Evolutionary conservation across 192 early-diverging fungal species (phyloP).

Genomic region (Kappamyces sp.): DNA sequence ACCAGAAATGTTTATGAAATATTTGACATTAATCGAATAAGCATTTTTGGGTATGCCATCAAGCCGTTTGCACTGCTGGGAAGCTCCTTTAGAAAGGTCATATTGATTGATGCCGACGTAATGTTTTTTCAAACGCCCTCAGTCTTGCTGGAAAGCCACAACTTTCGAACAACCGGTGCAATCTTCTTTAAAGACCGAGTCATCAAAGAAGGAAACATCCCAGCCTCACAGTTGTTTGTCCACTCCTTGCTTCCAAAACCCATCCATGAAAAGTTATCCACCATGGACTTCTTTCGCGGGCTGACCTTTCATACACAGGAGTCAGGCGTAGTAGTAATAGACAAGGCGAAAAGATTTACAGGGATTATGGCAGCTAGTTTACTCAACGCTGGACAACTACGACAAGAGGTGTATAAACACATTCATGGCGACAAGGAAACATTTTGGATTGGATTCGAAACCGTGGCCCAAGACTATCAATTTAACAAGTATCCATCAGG

Average conservation of each 20-base stretch:
- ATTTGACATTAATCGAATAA: constrained; percentile 28
- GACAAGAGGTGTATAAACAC: neutral
- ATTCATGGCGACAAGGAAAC: constrained; percentile 60
- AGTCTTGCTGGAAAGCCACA: constrained; percentile 27
- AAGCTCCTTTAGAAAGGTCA: constrained; percentile 49
- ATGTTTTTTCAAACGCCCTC: constrained; percentile 57
- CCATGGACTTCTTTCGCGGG: constrained; percentile 34
- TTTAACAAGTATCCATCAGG: constrained; percentile 46
- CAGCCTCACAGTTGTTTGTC: no score
- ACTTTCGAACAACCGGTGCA: constrained; percentile 40
- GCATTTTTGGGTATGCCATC: constrained; percentile 23
- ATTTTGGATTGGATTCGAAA: constrained; percentile 61
- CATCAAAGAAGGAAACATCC: no score
- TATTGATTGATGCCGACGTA: constrained; percentile 69
- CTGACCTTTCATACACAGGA: constrained; percentile 48
- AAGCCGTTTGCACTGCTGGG: constrained; percentile 67
- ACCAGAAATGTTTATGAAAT: constrained; percentile 25
- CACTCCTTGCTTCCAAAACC: no score
- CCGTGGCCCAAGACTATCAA: constrained; percentile 47
- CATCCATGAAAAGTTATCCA: neutral
- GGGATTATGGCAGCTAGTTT: constrained; percentile 22
- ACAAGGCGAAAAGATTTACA: constrained; percentile 42
- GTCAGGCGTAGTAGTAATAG: constrained; percentile 49
- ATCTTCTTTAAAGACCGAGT: constrained; percentile 66
- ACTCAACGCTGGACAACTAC: constrained; percentile 20